Conservation (phyloP, 257 asterid species). For the Nicotiana tabacum region DNA sequence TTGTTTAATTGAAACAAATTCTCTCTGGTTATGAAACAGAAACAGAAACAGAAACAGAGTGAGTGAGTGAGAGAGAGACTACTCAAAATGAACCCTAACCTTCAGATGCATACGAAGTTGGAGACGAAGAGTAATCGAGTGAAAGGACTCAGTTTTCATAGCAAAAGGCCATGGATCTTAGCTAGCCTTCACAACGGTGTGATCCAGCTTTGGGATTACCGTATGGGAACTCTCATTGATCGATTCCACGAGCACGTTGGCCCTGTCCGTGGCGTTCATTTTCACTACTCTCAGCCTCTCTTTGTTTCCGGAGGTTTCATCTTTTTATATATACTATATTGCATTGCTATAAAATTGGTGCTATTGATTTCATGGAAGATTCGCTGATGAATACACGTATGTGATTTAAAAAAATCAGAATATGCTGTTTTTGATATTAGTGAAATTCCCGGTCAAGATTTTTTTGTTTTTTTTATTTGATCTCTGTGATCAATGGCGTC, state of each 20-base stretch:
- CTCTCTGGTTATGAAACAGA: too few relatives aligned
- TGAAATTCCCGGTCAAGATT: background rate
- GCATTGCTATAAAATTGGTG: background rate
- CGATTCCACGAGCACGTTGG: constrained; percentile 90
- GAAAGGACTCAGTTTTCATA: constrained; percentile 89
- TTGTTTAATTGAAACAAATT: too few relatives aligned
- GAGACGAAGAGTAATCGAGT: constrained; percentile 98
- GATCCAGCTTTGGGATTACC: constrained; percentile 98
- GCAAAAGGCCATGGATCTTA: constrained; percentile 97
- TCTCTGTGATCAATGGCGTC: background rate
- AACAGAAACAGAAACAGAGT: too few relatives aligned
- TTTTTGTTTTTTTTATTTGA: too few relatives aligned
- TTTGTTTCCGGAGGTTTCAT: constrained; percentile 85
- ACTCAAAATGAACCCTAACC: too few relatives aligned
- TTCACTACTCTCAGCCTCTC: constrained; percentile 82
- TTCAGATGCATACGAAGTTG: constrained; percentile 16
- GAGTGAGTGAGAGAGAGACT: too few relatives aligned
- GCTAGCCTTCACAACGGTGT: constrained; percentile 98
- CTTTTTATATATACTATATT: background rate
- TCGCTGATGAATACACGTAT: too few relatives aligned
- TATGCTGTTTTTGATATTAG: background rate
- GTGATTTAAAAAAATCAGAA: too few relatives aligned
- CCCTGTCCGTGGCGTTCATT: constrained; percentile 90
- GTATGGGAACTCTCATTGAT: constrained; percentile 97
- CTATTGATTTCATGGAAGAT: background rate